Base-by-base conservation (phyloP, 441 rosid species). In the Daphne laureola region DNA sequence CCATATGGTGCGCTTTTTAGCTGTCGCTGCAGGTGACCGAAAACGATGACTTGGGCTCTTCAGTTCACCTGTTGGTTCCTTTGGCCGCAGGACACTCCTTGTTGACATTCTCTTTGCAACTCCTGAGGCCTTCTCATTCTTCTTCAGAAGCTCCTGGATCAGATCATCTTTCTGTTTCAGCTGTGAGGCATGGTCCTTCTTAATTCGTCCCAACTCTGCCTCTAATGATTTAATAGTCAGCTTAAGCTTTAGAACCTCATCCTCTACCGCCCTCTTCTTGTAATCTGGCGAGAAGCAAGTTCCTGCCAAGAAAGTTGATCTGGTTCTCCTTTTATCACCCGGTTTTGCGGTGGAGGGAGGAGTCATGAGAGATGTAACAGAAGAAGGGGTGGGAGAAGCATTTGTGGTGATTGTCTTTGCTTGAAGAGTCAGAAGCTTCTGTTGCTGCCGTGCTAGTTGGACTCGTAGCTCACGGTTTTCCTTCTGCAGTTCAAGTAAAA, bases 1-100 rank as follows among this genome's bases (percentile, higher is more conserved):
- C 98, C 98, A 87, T 59, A 82, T 87, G 75, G 86, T 91, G 68
- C 98, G 67, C 65, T 91, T 91, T 63, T 82, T 90, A 27, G 87
- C 81, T 3, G 84, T 68, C 23, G 85, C 69, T 50, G 65, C 80
- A 25, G 98, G 98, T 46, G 98, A 87, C 51, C 62, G 73, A 58
- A 87, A 90, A 45, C 98, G 79, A 60, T 78, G 85, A 61, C 75
- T 80, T 13, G 90, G 96, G 68, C 90, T 83, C 85, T 79, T 87
- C 58, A 87, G 16, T 43, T 82, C 92, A 25, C 79, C 75, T 1
- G 40, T 49, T 25, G 69, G 59, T 49, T 73, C 86, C 77, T 80
- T 85, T 4, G 85, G 82, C 66, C 76, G 74, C 69, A 74, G 68
- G 75, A 84, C 81, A 65, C 80, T 68, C 67, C 88, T 79, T 14